Evolutionary conservation across 371 early-diverging fungal genomes (phyloP).

Genomic region (Lichtheimia ornata): DNA sequence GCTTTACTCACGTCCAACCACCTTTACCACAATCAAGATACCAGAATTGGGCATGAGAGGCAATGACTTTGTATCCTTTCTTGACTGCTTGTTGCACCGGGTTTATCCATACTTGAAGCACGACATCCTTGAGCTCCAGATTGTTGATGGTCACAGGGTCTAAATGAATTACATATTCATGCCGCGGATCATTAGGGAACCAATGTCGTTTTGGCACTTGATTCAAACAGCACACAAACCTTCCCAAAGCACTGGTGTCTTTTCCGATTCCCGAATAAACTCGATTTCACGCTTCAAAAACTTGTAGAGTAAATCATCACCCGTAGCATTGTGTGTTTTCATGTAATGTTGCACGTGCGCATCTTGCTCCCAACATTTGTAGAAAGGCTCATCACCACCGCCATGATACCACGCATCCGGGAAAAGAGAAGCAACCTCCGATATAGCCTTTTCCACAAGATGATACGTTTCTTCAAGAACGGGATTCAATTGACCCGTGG

Average conservation of each 20-base stretch:
- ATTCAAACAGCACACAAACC: slow-evolving; percentile 20
- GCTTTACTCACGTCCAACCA: slow-evolving; percentile 45
- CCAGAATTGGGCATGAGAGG: slow-evolving; percentile 62
- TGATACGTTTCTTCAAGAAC: slow-evolving; percentile 54
- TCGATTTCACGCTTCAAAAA: slow-evolving; percentile 40
- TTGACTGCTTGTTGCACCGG: slow-evolving; percentile 48
- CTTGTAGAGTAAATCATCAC: slow-evolving; percentile 30
- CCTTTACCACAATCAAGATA: slow-evolving; percentile 76
- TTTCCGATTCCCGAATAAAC: slow-evolving; percentile 32
- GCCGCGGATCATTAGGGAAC: too few species aligned
- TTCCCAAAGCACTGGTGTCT: slow-evolving; percentile 62
- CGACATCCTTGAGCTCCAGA: slow-evolving; percentile 47
- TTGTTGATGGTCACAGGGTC: slow-evolving; percentile 43
- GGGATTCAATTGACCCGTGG: slow-evolving; percentile 75
- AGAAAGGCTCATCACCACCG: slow-evolving; percentile 75
- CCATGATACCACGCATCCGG: slow-evolving; percentile 64
- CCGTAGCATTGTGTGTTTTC: slow-evolving; percentile 37
- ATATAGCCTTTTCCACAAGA: slow-evolving; percentile 56
- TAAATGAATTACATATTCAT: slow-evolving; percentile 6
- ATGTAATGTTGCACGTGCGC: slow-evolving; percentile 37
- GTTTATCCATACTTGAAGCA: slow-evolving; percentile 67
- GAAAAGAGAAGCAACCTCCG: slow-evolving; percentile 63
- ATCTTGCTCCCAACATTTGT: slow-evolving; percentile 65
- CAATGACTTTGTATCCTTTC: slow-evolving; percentile 60
- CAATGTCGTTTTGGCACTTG: too few species aligned